Evolutionary conservation across 352 stramenopile genomes (phyloP), one percentile per base, ranked within the genome.

Genomic region (Phytopythium ostracodes): DNA sequence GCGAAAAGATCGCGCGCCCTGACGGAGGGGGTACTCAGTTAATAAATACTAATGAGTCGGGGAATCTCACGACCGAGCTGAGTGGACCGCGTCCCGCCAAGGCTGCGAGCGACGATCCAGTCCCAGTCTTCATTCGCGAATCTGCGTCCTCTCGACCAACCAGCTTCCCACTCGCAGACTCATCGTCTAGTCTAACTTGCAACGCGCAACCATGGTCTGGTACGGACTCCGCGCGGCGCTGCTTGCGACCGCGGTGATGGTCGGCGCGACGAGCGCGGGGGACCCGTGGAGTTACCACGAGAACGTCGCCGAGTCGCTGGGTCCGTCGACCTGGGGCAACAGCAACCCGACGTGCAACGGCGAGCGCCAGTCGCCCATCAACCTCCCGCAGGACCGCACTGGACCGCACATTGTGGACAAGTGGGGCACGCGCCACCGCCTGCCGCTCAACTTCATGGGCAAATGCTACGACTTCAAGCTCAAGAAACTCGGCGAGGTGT

Each of bases 401-500:
- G 54, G 77, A 8, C 66, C 67, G 15, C 63, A 67, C 51, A 59
- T 77, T 25, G 47, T 75, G 11, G 70, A 84, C n/a, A 59, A 80
- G 25, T 87, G 79, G 79, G 67, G 67, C 1, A 75, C 77, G 25
- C 66, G 59, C n/a, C 46, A 68, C 8, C 36, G 69, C 27, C 65
- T 69, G 31, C 80, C 77, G 20, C 64, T 88, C 64, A 79, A 83
- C 51, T 87, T 77, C 58, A 61, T 47, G 5, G 80, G 79, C 11
- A 47, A 81, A 15, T 89, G 79, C 46, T 54, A 76, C 27, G 71
- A 76, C 31, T 89, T 85, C 50, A 80, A 74, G 42, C 43, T 89
- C 18, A 80, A 79, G 60, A 83, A 74, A 12, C 77, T 88, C 40
- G 76, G 83, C 31, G 76, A 89, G 27, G 25, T 89, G 35, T 84